These are phyloP conservation scores for Dichotomopilus funicola DNA, from an alignment of 2,329 filamentous ascomycete species.

Conservation along the genomic window DNA sequence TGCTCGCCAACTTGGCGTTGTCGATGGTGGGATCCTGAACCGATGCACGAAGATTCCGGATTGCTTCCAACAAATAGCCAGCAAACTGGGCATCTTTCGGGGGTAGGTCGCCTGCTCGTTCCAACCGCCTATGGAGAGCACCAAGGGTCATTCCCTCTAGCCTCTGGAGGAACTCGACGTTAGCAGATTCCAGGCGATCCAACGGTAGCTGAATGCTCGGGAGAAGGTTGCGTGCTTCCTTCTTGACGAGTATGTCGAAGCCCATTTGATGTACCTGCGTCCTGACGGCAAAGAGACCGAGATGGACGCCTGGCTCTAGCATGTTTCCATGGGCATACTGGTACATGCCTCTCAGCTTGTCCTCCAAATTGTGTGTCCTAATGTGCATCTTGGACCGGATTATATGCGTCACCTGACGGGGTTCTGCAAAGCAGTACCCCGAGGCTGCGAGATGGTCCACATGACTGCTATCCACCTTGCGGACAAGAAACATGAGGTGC, in stretches of 20 bases:
- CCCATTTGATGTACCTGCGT: constrained; percentile 46
- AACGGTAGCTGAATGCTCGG: constrained; percentile 52
- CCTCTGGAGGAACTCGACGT: constrained; percentile 47
- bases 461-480: constrained; percentile 47
- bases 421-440: constrained; percentile 72
- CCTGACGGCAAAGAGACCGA: constrained; percentile 53
- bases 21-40: constrained; percentile 37
- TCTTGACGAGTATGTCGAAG: constrained; percentile 58
- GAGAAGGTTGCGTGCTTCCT: constrained; percentile 50
- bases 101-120: constrained; percentile 25
- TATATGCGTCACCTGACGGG: constrained; percentile 59
- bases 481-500: constrained; percentile 74
- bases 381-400: constrained; percentile 72
- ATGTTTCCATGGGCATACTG: constrained; percentile 44
- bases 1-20: constrained; percentile 35
- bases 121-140: constrained; percentile 34
- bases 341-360: constrained; percentile 58
- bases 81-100: constrained; percentile 18
- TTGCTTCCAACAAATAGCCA: constrained; percentile 24
- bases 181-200: constrained; percentile 46
- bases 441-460: constrained; percentile 59
- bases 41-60: constrained; percentile 33
- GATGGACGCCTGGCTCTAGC: constrained; percentile 47
- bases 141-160: constrained; percentile 41
- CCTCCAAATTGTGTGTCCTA: constrained; percentile 52